phyloP scores from a whole-genome alignment of 495 filamentous ascomycete genomes.

The Hyphodiscus hymeniophilus region DNA sequence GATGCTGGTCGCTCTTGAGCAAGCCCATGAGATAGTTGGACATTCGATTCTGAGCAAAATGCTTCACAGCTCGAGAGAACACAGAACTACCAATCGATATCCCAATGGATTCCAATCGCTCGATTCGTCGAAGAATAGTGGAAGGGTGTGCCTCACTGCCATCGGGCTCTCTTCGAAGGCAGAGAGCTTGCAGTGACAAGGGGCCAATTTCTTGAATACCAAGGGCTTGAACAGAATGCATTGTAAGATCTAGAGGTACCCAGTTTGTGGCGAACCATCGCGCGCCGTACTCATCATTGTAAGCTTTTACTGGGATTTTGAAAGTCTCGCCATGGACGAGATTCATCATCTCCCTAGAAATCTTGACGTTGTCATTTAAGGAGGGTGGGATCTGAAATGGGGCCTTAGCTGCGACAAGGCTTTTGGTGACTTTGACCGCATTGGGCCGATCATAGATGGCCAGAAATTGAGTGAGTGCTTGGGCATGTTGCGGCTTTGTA shows the following conservation, averaged over 20 bases:
- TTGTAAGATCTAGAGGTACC: constrained; percentile 54
- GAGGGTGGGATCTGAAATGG: constrained; percentile 13
- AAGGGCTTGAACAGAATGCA: constrained; percentile 55
- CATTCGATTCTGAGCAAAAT: constrained; percentile 47
- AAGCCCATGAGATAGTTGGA: constrained; percentile 49
- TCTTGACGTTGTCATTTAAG: constrained; percentile 13
- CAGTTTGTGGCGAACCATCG: constrained; percentile 64
- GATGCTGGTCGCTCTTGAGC: constrained; percentile 64
- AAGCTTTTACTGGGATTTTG: constrained; percentile 19
- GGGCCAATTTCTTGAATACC: constrained; percentile 62
- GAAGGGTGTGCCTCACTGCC: constrained; percentile 36
- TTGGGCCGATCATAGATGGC: constrained; percentile 25
- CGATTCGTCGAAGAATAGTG: constrained; percentile 45
- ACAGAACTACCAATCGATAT: constrained; percentile 51
- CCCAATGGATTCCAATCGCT: constrained; percentile 43
- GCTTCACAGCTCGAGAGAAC: constrained; percentile 50
- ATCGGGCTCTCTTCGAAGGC: constrained; percentile 30
- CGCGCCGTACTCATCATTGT: constrained; percentile 59
- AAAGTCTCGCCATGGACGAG: constrained; percentile 15
- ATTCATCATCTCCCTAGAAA: constrained; percentile 22
- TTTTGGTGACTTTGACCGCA: constrained; percentile 11
- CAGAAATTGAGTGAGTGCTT: constrained; percentile 35
- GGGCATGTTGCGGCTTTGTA: constrained; percentile 24
- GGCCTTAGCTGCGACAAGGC: constrained; percentile 22
- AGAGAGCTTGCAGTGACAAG: constrained; percentile 63